Percentiles rank a stretch among this genome's conserved stretches.
Evolutionary conservation across 2,329 filamentous ascomycete species (phyloP).

Genomic region (Alternaria sp.): DNA sequence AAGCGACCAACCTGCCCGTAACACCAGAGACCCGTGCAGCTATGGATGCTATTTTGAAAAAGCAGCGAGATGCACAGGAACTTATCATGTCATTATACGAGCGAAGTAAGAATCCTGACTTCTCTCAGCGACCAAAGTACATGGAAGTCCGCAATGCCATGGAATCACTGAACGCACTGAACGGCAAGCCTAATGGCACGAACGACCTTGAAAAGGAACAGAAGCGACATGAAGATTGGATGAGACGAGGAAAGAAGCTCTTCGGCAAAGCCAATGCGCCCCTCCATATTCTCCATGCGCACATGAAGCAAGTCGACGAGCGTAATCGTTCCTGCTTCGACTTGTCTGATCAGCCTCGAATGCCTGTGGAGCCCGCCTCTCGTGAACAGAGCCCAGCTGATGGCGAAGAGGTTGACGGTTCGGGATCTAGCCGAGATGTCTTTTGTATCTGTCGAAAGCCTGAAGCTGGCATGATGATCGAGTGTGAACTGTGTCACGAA

Average conservation of each 20-base stretch:
- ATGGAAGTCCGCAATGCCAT: conserved; percentile 89
- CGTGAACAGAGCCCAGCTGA: conserved; percentile 74
- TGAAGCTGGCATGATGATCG: conserved; percentile 99
- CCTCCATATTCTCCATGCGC: conserved; percentile 90
- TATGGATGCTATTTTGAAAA: conserved; percentile 92
- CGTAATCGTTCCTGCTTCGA: conserved; percentile 94
- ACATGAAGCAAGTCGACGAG: conserved; percentile 92
- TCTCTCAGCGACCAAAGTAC: conserved; percentile 83
- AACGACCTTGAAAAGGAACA: conserved; percentile 93
- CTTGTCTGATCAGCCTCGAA: conserved; percentile 83
- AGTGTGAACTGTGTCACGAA: conserved; percentile 97
- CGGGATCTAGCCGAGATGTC: conserved; percentile 72
- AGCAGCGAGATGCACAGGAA: conserved; percentile 92
- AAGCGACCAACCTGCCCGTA: conserved; percentile 82
- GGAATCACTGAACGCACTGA: conserved; percentile 84
- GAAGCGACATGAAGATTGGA: conserved; percentile 97
- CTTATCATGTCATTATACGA: conserved; percentile 85
- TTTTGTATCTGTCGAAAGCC: conserved; percentile 96
- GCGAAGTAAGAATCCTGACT: conserved; percentile 76
- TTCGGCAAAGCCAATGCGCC: conserved; percentile 99
- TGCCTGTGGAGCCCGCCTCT: conserved; percentile 91
- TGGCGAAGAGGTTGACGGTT: conserved; percentile 55
- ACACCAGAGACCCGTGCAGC: conserved; percentile 78
- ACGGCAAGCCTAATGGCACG: conserved; percentile 90
- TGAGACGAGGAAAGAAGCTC: conserved; percentile 95